A percentile compares a stretch with the other conserved stretches of the same genome.
These are phyloP conservation scores for Aspergillus sp. DNA, from an alignment of 2,329 filamentous ascomycete species.

Conservation along the genomic window DNA sequence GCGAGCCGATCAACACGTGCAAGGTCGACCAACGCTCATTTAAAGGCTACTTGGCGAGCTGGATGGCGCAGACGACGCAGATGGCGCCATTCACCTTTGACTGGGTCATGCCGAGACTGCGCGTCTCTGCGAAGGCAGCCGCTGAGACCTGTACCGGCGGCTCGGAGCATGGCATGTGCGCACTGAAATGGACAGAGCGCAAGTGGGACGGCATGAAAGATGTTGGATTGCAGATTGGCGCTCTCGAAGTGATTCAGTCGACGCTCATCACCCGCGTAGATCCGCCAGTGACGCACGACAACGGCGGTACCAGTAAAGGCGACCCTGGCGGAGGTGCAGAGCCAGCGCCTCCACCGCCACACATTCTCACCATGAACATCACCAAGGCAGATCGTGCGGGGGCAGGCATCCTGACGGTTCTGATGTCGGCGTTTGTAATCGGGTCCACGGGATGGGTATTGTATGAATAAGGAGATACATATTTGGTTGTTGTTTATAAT, in stretches of 20 bases:
- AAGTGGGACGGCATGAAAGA: slow-evolving; percentile 37
- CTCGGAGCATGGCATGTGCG: slow-evolving; percentile 37
- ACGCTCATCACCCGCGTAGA: slow-evolving; percentile 30
- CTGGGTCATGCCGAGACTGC: slow-evolving; percentile 52
- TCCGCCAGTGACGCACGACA: slow-evolving; percentile 28
- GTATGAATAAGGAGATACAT: slow-evolving; percentile 23
- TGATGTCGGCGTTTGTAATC: slow-evolving; percentile 33
- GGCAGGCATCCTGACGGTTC: slow-evolving; percentile 41
- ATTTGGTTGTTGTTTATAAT: not conserved
- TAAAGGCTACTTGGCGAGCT: slow-evolving; percentile 64
- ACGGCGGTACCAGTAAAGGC: slow-evolving; percentile 33
- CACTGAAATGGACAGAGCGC: slow-evolving; percentile 38
- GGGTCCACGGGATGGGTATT: slow-evolving; percentile 38
- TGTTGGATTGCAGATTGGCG: slow-evolving; percentile 41
- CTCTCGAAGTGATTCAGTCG: slow-evolving; percentile 33
- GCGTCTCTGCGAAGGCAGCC: slow-evolving; percentile 53
- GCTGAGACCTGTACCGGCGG: slow-evolving; percentile 53
- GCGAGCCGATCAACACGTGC: slow-evolving; percentile 55
- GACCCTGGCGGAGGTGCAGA: slow-evolving; percentile 28
- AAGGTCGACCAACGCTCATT: slow-evolving; percentile 64
- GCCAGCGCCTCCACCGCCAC: slow-evolving; percentile 10
- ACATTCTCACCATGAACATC: slow-evolving; percentile 18
- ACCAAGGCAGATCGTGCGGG: slow-evolving; percentile 40
- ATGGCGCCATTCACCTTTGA: slow-evolving; percentile 56
- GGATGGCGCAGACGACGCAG: slow-evolving; percentile 56